Conservation (phyloP, 2,329 filamentous ascomycete genomes). For the Botrytis porri region DNA sequence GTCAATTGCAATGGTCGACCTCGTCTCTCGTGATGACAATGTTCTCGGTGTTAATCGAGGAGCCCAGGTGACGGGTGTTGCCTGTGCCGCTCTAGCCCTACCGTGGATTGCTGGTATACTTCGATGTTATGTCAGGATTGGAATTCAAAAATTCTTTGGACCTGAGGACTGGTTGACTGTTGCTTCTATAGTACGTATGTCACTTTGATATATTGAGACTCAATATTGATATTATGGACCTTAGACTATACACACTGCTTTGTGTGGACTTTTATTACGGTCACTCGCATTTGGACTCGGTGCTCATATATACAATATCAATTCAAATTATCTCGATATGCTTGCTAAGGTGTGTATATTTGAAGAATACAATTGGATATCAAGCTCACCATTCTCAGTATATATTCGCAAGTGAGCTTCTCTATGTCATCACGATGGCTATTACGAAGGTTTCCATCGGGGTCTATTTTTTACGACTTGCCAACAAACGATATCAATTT, state of each 20-base stretch:
- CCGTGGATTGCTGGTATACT: slow-evolving; percentile 36
- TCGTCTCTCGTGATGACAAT: not conserved
- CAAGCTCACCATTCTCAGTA: slow-evolving; percentile 14
- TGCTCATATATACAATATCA: slow-evolving; percentile 34
- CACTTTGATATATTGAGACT: not conserved
- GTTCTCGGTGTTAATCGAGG: slow-evolving; percentile 25
- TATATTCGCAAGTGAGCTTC: slow-evolving; percentile 35
- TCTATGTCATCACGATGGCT: slow-evolving; percentile 34
- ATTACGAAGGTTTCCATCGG: slow-evolving; percentile 35
- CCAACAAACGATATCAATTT: slow-evolving; percentile 32
- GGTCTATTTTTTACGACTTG: slow-evolving; percentile 34
- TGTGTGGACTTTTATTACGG: slow-evolving; percentile 31
- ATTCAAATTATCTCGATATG: slow-evolving; percentile 21
- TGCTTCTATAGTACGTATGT: slow-evolving; percentile 29
- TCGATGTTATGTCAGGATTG: slow-evolving; percentile 34
- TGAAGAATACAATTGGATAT: not conserved
- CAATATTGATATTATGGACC: not conserved
- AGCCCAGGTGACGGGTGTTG: slow-evolving; percentile 35
- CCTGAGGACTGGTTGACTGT: slow-evolving; percentile 37
- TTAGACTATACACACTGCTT: slow-evolving; percentile 32
- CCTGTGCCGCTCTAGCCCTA: slow-evolving; percentile 39
- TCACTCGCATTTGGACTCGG: slow-evolving; percentile 32
- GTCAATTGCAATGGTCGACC: not conserved
- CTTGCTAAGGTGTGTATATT: slow-evolving; percentile 30
- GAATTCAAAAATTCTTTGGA: slow-evolving; percentile 35